phyloP scores from a whole-genome alignment of 495 filamentous ascomycete genomes.

The Filosporella fistucella region DNA sequence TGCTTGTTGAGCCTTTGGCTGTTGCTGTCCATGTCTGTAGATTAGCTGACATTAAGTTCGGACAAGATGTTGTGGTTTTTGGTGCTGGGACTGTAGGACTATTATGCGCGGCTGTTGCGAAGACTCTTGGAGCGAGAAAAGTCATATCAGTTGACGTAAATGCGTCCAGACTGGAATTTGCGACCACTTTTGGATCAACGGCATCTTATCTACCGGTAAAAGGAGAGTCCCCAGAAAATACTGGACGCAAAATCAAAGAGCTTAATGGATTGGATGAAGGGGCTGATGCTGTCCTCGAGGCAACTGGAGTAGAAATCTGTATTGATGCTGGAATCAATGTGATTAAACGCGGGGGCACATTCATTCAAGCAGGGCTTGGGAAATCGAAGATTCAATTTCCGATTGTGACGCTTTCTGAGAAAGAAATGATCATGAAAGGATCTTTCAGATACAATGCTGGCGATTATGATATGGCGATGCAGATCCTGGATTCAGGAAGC shows the following conservation, averaged over 20 bases:
- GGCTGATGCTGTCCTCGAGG: constrained; percentile 53
- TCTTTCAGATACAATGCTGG: constrained; percentile 77
- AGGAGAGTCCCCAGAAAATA: constrained; percentile 6
- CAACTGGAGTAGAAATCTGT: constrained; percentile 48
- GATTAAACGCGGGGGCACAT: constrained; percentile 48
- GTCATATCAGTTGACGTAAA: constrained; percentile 54
- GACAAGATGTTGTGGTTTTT: constrained; percentile 46
- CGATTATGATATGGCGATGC: constrained; percentile 74
- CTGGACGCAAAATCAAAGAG: constrained; percentile 36
- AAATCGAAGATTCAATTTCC: constrained; percentile 58
- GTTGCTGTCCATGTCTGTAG: constrained; percentile 49
- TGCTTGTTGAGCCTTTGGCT: constrained; percentile 46
- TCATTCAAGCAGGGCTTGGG: constrained; percentile 49
- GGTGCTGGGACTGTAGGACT: constrained; percentile 51
- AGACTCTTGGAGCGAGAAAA: constrained; percentile 44
- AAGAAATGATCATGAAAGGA: constrained; percentile 75
- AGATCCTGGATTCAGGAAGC: constrained; percentile 56
- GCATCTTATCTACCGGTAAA: constrained; percentile 34
- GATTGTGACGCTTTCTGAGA: constrained; percentile 69
- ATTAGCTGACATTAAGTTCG: constrained; percentile 36
- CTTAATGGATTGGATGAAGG: constrained; percentile 42
- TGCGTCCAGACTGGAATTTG: constrained; percentile 45
- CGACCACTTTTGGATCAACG: constrained; percentile 40
- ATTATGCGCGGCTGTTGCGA: constrained; percentile 49
- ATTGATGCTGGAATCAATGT: constrained; percentile 50